Evolutionary conservation across 202 grass and related monocot genomes (phyloP), one percentile per base, ranked within the genome.

Genomic region (Setaria viridis): DNA sequence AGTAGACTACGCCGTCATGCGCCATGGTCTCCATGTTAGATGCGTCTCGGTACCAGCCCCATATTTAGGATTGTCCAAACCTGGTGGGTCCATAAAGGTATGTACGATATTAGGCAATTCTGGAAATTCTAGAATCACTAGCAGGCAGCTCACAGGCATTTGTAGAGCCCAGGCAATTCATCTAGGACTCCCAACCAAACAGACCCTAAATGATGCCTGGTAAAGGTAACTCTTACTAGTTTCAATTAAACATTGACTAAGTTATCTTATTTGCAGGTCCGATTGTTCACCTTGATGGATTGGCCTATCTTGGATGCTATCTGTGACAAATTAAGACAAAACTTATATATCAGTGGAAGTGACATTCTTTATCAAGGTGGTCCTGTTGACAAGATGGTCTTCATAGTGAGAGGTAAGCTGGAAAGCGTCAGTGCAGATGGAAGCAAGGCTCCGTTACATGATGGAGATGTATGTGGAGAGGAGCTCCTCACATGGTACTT

Each of bases 381-480:
- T 30, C 71, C 91, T 41, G 88, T 99, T 78, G 93, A 99, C 63
- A 99, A 95, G 78, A 99, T 94, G 96, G 86, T 99, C 25, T 99
- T 99, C 76, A 92, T 99, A 74, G 91, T 99, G 62, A 86, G 96
- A 82, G 96, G 96, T 51, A 95, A 91, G 75, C 74, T 99, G 74
- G 96, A 99, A 90, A 95, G 93, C 76, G 84, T 94, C 76, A 93
- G 90, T 25, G 88, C 84, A 9, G 96, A 99, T 80, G 93, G 93
- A 67, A 91, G 84, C 86, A 90, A 87, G 64, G 80, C 88, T 59
- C 84, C 81, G 0, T 90, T 99, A 57, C 89, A 93, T 32, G 96
- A 95, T 58, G 96, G 96, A 86, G 93, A 94, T 83, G 93, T 99
- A 57, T 99, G 96, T 86, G 96, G 90, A 59, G 96, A 99, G 88